Base-by-base conservation (phyloP, 768 basidiomycete species). In the Fistulinella prunicolor region DNA sequence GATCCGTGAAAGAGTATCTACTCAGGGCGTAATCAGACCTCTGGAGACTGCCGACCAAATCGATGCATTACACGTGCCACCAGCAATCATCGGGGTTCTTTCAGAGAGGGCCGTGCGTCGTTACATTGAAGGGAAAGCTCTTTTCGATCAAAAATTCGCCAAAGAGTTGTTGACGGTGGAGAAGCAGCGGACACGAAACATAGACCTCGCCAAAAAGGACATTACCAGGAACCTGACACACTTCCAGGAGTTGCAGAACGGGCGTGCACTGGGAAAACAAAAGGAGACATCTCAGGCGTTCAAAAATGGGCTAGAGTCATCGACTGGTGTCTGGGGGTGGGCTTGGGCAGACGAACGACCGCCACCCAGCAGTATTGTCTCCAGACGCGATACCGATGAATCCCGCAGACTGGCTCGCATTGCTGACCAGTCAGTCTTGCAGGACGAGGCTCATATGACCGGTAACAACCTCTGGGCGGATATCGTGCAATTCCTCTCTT, bases 1-100 rank as follows among this genome's bases (percentile, higher is more conserved):
- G 84, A 89, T 98, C 46, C 81, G 95, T 29, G 95, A 98, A 67
- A 79, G 96, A 17, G 82, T 98, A 22, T 85, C 87, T 2, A 88
- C 83, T 1, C 77, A 76, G 9, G 96, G 96, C 7, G 65, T 84
- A n/a, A 72, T 92, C n/a, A 81, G 94, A 16, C 75, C 87, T 0
- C 70, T 99, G 29, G 94, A 97, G 55, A 71, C 84, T 0, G 80
- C 83, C 55, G 60, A 65, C 13, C 81, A 88, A 41, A 72, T 97
- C 0, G 68, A 71, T 13, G 89, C 83, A 4, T 73, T 94, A 47
- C 73, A 73, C 24, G 67, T 94, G 14, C 80, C 88, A 0, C 60
- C 70, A 1, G 81, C 86, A 34, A 70, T 80, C 38, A 74, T 97
- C 23, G 94, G 93, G 5, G 72, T 72, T 22, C 69, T 95, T 36